Base-by-base conservation (phyloP, 2,329 filamentous ascomycete genomes). In the Pseudovirgaria hyperparasitica region DNA sequence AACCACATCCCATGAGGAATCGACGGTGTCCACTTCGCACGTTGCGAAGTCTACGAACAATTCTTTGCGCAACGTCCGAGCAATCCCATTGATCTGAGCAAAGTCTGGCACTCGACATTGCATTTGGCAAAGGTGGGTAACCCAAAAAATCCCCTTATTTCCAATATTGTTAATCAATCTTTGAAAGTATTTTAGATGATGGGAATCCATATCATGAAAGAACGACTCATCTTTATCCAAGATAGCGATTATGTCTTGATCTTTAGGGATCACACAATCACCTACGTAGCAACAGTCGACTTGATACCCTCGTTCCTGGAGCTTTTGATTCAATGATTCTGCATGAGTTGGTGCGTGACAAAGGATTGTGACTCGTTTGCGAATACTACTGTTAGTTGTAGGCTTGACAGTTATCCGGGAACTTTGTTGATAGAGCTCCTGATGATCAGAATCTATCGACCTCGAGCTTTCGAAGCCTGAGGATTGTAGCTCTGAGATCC, bases 381-480 rank as follows among this genome's bases (percentile, higher is more conserved):
- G 12, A 15, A 17, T 12, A 21, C 16, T 10, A 35, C 26, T 18
- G 23, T 13, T n/a, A 31, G 24, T n/a, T 11, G 14, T 9, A 3
- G 25, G 25, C 19, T 16, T 12, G 9, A 28, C 19, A 21, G 44
- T 32, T 6, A 48, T 42, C 13, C 28, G 37, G 9, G 34, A 32
- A 26, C 36, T 38, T 15, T 37, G 22, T 12, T 46, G 37, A 20
- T 26, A 31, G 4, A 37, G 36, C 9, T 29, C 17, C 10, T 38
- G 32, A 13, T 25, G 17, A 22, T 54, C 46, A 19, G 35, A 32
- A 1, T 35, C 29, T 2, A 41, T 22, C 25, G 29, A 19, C 12
- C 51, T 43, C 6, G 37, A 12, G 3, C 40, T 41, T 1, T 24
- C 18, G 25, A 55, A 57, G 6, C 53, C 53, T 9, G 43, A 37